These are phyloP conservation scores for Penicillium oxalicum DNA, from an alignment of 2,329 filamentous ascomycete species.

Conservation along the genomic window DNA sequence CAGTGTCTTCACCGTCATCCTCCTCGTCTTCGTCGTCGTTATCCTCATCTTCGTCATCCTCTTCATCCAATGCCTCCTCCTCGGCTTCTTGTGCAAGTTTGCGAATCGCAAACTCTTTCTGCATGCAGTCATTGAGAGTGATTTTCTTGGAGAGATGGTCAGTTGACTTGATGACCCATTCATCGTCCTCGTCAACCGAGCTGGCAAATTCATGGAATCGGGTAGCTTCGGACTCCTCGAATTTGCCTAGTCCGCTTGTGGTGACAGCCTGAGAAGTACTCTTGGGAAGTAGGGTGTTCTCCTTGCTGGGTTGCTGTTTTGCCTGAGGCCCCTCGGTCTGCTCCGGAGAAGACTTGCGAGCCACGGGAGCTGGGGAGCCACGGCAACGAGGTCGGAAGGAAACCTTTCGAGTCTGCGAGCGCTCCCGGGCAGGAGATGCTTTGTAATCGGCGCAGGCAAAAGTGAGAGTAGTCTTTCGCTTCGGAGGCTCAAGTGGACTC, in stretches of 20 bases:
- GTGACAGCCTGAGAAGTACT: constrained; percentile 25
- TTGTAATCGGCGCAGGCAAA: constrained; percentile 43
- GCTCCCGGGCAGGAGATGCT: constrained; percentile 22
- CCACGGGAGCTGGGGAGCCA: constrained; percentile 38
- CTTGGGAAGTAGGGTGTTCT: constrained; percentile 10
- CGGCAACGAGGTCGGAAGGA: constrained; percentile 27
- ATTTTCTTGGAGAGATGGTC: constrained; percentile 59
- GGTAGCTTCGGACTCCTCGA: constrained; percentile 39
- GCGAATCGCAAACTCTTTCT: constrained; percentile 83
- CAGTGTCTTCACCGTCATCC: constrained; percentile 51
- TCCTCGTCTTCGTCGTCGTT: constrained; percentile 85
- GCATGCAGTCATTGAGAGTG: constrained; percentile 82
- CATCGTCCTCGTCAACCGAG: constrained; percentile 73
- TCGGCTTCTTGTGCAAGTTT: constrained; percentile 83
- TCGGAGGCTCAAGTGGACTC: constrained; percentile 24
- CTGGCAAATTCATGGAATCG: constrained; percentile 88
- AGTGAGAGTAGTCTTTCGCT: constrained; percentile 42
- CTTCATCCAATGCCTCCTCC: constrained; percentile 74
- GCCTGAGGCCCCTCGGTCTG: constrained; percentile 7
- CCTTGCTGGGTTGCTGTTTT: too few relatives aligned
- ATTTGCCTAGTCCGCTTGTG: constrained; percentile 34
- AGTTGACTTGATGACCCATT: constrained; percentile 75
- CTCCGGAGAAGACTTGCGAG: constrained; percentile 25
- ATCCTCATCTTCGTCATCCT: constrained; percentile 74
- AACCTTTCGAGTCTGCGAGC: constrained; percentile 20